phyloP scores from a whole-genome alignment of 495 filamentous ascomycete species.

The Opeltia flavorubescens region DNA sequence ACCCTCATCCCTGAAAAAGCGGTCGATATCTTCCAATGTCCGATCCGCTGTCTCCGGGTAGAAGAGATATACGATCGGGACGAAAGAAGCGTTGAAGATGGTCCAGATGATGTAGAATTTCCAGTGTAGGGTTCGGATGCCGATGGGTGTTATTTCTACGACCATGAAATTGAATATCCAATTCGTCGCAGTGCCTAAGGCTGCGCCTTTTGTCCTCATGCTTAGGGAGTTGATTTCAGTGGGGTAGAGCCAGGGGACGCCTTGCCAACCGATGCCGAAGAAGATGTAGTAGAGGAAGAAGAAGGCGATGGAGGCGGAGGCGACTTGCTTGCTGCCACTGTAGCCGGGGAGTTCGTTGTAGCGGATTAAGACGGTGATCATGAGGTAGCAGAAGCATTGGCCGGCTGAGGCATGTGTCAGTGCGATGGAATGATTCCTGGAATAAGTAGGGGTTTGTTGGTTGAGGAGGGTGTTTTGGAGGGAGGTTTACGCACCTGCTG shows the following conservation, averaged over 20 bases:
- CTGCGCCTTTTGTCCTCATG: conserved; percentile 44
- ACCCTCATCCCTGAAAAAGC: conserved; percentile 28
- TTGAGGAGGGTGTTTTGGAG: neutral
- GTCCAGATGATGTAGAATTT: conserved; percentile 53
- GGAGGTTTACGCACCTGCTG: conserved; percentile 9
- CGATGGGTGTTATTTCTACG: conserved; percentile 49
- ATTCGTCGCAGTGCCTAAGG: conserved; percentile 43
- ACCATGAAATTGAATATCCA: conserved; percentile 49
- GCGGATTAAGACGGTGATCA: conserved; percentile 41
- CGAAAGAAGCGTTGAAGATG: conserved; percentile 42
- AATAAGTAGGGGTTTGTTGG: too few species aligned
- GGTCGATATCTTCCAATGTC: conserved; percentile 36
- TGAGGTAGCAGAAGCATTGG: conserved; percentile 34
- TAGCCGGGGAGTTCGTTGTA: conserved; percentile 24
- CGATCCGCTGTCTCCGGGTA: conserved; percentile 49
- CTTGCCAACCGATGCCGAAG: conserved; percentile 42
- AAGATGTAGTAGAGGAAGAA: conserved; percentile 38
- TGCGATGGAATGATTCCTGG: too few species aligned
- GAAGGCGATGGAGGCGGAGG: conserved; percentile 34
- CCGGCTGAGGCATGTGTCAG: too few species aligned
- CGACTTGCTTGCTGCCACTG: conserved; percentile 19
- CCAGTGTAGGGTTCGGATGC: conserved; percentile 46
- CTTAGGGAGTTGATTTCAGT: conserved; percentile 47
- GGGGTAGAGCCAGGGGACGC: conserved; percentile 48
- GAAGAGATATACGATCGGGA: conserved; percentile 50